Evolutionary conservation across 2,329 filamentous ascomycete genomes (phyloP).

Genomic region (Colletotrichum orbiculare): DNA sequence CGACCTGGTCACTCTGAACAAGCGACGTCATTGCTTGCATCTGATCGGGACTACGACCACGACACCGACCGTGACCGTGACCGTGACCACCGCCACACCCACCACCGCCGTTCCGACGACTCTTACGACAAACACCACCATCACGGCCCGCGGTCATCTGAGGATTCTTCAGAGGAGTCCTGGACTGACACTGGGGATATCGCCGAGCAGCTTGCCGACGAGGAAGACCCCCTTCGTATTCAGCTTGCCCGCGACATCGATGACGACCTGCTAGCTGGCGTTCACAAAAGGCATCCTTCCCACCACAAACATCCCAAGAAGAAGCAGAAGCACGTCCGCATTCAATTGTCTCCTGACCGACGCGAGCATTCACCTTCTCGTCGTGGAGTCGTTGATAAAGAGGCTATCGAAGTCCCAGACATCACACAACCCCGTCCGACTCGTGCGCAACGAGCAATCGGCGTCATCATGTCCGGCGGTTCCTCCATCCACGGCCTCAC

Average conservation of each 20-base stretch:
- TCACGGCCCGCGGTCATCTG: constrained; percentile 59
- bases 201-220: constrained; percentile 87
- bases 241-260: constrained; percentile 75
- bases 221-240: constrained; percentile 83
- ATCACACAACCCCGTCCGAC: constrained; percentile 72
- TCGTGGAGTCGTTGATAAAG: constrained; percentile 67
- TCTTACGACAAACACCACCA: constrained; percentile 57
- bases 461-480: constrained; percentile 86
- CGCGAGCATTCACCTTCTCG: constrained; percentile 49
- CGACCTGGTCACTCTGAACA: constrained; percentile 50
- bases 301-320: constrained; percentile 52
- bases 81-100: constrained; percentile 55
- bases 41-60: constrained; percentile 47
- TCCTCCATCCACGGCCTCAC: constrained; percentile 90
- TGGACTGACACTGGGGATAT: constrained; percentile 97
- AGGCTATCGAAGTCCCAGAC: constrained; percentile 85
- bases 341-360: constrained; percentile 62
- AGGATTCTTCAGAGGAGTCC: constrained; percentile 73
- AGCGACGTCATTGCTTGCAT: constrained; percentile 59
- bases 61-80: constrained; percentile 53
- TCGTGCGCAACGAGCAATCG: constrained; percentile 76
- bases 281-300: constrained; percentile 57
- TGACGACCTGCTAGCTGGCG: constrained; percentile 66
- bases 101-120: constrained; percentile 39
- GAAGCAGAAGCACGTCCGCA: constrained; percentile 78